Conservation (phyloP, 305 asterid species). For the Rubia tinctorum region DNA sequence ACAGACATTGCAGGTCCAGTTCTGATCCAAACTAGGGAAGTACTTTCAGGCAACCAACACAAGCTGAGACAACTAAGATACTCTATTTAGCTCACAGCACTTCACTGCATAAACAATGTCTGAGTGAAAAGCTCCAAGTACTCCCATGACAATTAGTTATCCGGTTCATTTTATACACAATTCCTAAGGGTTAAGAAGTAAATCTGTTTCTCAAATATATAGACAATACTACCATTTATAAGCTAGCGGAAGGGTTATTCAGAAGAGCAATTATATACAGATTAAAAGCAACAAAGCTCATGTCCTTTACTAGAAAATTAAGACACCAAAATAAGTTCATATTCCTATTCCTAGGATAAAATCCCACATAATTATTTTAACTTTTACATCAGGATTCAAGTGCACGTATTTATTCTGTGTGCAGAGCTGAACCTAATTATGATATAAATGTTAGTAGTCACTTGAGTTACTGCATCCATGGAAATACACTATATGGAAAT, state of each 20-base stretch:
- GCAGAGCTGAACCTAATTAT: not conserved
- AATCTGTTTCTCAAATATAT: not conserved
- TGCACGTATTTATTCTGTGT: not conserved
- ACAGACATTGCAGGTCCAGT: not conserved
- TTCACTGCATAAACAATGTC: not conserved
- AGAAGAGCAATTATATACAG: not conserved
- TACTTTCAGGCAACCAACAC: not conserved
- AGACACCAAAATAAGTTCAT: not conserved
- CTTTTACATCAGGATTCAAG: not conserved
- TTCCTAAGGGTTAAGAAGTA: not conserved
- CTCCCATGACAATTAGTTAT: not conserved
- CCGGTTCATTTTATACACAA: not conserved
- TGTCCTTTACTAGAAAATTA: not conserved
- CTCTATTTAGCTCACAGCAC: not conserved
- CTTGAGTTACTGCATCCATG: too few relatives aligned
- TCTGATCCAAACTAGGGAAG: not conserved
- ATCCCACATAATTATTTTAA: not conserved
- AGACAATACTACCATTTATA: not conserved
- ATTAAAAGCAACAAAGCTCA: not conserved
- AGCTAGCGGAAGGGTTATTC: not conserved
- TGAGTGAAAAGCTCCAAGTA: not conserved
- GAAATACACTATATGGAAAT: not conserved
- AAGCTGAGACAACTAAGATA: not conserved
- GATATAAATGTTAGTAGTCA: not conserved
- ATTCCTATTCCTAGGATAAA: not conserved